phyloP scores from a whole-genome alignment of 2,329 filamentous ascomycete genomes.

The Lasiodiplodia theobromae region DNA sequence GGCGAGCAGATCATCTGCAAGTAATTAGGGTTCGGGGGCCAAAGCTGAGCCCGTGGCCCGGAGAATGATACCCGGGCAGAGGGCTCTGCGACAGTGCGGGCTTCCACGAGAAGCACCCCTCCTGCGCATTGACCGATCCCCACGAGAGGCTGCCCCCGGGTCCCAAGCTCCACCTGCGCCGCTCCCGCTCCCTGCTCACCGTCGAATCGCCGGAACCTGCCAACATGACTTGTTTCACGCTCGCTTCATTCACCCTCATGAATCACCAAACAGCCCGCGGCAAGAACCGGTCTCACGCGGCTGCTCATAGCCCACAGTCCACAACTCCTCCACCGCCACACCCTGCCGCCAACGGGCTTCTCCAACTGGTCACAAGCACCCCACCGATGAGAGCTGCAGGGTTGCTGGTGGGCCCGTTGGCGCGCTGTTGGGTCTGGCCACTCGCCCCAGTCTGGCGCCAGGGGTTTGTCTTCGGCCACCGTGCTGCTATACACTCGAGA shows the following conservation, averaged over 20 bases:
- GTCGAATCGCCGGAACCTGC: slow-evolving; percentile 27
- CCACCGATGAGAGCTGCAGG: slow-evolving; percentile 11
- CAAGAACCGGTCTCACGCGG: slow-evolving; percentile 29
- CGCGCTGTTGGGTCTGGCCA: slow-evolving; percentile 5
- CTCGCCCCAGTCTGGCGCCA: background rate
- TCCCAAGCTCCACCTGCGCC: slow-evolving; percentile 20
- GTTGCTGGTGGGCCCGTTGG: slow-evolving; percentile 16
- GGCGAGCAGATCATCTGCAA: slow-evolving; percentile 30
- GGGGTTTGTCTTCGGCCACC: background rate
- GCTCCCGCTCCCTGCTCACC: slow-evolving; percentile 27
- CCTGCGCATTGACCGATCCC: slow-evolving; percentile 28
- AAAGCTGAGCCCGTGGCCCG: slow-evolving; percentile 20
- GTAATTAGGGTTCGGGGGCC: slow-evolving; percentile 26
- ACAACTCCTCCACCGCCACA: slow-evolving; percentile 10
- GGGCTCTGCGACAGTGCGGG: slow-evolving; percentile 28
- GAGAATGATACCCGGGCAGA: slow-evolving; percentile 28
- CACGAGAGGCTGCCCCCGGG: slow-evolving; percentile 15
- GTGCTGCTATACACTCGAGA: background rate
- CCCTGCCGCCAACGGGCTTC: background rate
- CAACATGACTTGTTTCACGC: slow-evolving; percentile 29
- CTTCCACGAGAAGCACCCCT: slow-evolving; percentile 25
- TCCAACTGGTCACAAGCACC: slow-evolving; percentile 14
- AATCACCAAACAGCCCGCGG: slow-evolving; percentile 27
- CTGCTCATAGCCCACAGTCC: background rate
- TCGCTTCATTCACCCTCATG: slow-evolving; percentile 27